Evolutionary conservation across 2,329 filamentous ascomycete genomes (phyloP), one percentile per base, ranked within the genome.

Genomic region (Talaromyces amestolkiae): DNA sequence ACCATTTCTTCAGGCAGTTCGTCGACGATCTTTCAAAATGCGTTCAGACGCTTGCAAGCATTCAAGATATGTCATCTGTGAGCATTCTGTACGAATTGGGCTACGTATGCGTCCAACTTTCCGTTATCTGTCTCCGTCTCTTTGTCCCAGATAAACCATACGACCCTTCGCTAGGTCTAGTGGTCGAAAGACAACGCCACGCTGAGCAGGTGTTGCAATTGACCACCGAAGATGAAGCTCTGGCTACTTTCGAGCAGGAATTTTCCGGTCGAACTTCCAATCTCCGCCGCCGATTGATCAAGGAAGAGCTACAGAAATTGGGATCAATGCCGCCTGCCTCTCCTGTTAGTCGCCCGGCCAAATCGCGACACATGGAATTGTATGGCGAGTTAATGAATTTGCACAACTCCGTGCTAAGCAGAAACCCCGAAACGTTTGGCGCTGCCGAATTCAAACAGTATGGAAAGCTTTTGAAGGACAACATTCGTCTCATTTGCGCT

Each of bases 131-230:
- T 45, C 82, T 98, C 58, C 86, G 86, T 68, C 83, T 97, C 2
- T 97, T 94, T 73, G 88, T 98, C 2, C 93, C 96, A 0, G 90
- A 96, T 75, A 89, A 89, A 69, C 85, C 91, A 3, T 95, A 94
- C 72, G 95, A 99, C 75, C 95, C 95, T 1, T 87, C 87, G 1
- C 75, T 88, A 39, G 81, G 80, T 59, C 78, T 85, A 7, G 81
- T 82, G 61, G 85, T 97, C 19, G 89, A 92, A 70, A 85, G 87
- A 22, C 77, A 84, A 63, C 79, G 86, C 24, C 84, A 89, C 72
- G 74, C 80, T 19, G 81, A 87, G 65, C 82, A 90, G 45, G 84
- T 86, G 56, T 69, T 75, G 3, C 80, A 83, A 10, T 77, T 96
- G 1, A 75, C 81, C 13, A 73, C 78, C 6, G 87, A 87, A 65